These are phyloP conservation scores for Amphirosellinia nigrospora DNA, from an alignment of 495 filamentous ascomycete species.

Conservation along the genomic window DNA sequence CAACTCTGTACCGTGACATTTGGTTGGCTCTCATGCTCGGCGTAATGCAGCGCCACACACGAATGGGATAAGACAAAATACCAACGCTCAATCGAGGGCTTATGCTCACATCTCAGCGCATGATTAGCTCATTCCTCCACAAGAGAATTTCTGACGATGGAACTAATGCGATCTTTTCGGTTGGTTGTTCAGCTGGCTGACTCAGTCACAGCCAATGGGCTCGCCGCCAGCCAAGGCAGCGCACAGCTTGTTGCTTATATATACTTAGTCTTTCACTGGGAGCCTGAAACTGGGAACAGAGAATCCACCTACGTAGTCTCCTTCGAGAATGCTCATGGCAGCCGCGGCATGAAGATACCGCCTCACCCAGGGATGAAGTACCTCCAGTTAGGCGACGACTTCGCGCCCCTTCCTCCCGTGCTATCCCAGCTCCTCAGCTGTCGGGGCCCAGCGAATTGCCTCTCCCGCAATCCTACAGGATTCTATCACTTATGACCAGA, in stretches of 20 bases:
- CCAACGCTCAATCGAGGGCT: neutral
- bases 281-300: neutral
- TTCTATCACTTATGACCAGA: neutral
- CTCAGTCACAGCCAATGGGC: neutral
- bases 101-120: constrained; percentile 9
- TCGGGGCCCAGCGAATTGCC: neutral
- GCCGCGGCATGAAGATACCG: neutral
- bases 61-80: neutral
- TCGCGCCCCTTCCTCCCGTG: constrained; percentile 4
- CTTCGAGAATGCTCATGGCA: neutral
- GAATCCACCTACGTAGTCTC: neutral
- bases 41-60: constrained; percentile 23
- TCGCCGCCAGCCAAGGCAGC: neutral
- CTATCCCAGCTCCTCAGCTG: neutral
- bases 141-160: neutral
- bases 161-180: neutral
- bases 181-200: neutral
- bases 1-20: neutral
- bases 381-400: neutral
- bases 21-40: constrained; percentile 15
- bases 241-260: neutral
- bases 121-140: constrained; percentile 22
- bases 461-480: constrained; percentile 14
- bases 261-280: neutral
- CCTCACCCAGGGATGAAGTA: neutral